phyloP scores from a whole-genome alignment of 768 basidiomycete genomes.

The Pleurotus platypus region DNA sequence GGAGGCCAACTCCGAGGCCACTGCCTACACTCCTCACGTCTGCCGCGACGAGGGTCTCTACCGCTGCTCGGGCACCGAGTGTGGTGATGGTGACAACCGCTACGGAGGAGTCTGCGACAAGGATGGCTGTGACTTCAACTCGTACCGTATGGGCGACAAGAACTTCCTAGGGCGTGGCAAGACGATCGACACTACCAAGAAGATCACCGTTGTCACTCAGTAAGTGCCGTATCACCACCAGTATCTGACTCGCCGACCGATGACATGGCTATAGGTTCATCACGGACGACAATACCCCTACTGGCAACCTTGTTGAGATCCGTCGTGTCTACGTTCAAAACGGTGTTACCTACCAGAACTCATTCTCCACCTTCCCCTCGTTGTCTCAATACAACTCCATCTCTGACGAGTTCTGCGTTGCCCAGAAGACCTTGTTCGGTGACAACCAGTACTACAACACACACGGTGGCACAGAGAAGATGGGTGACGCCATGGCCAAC shows the following conservation, averaged over 20 bases:
- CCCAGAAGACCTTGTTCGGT: slow-evolving; percentile 29
- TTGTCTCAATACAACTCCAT: slow-evolving; percentile 29
- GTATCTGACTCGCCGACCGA: slow-evolving; percentile 35
- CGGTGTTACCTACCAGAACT: slow-evolving; percentile 34
- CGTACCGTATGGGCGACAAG: slow-evolving; percentile 34
- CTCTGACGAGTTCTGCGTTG: slow-evolving; percentile 32
- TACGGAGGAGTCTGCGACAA: slow-evolving; percentile 36
- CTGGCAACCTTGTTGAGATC: slow-evolving; percentile 16
- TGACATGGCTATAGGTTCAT: slow-evolving; percentile 48
- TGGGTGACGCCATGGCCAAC: slow-evolving; percentile 25
- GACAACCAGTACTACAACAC: slow-evolving; percentile 15
- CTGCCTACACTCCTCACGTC: slow-evolving; percentile 39
- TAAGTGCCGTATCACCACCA: slow-evolving; percentile 45
- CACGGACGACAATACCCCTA: slow-evolving; percentile 20
- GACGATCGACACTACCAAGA: slow-evolving; percentile 33
- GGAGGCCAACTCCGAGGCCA: slow-evolving; percentile 39
- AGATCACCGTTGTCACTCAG: slow-evolving; percentile 33
- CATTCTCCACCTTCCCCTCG: slow-evolving; percentile 26
- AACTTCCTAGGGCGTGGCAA: slow-evolving; percentile 36
- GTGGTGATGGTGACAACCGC: slow-evolving; percentile 35
- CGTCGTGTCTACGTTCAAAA: slow-evolving; percentile 8
- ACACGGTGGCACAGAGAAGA: slow-evolving; percentile 22
- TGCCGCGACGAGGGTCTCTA: slow-evolving; percentile 29
- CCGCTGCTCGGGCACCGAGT: slow-evolving; percentile 29
- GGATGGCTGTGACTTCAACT: slow-evolving; percentile 47